Evolutionary conservation across 495 filamentous ascomycete species (phyloP).

Genomic region (Haplographium delicatum): DNA sequence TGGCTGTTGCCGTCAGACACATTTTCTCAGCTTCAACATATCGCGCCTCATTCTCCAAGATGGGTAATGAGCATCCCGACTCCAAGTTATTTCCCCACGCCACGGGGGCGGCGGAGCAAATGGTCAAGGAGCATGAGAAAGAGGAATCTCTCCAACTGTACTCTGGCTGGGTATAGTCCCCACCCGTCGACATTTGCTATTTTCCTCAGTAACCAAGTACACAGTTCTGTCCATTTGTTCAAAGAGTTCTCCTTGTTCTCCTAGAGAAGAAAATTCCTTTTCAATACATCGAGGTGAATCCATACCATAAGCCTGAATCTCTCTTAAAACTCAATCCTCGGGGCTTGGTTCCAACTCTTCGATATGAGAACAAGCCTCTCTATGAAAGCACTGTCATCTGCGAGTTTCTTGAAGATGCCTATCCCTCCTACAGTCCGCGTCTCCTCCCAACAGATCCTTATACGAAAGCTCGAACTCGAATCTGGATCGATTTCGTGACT

Average conservation of each 20-base stretch:
- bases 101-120: conserved; percentile 43
- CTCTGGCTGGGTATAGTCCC: conserved; percentile 57
- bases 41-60: no score
- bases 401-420: conserved; percentile 67
- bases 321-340: conserved; percentile 64
- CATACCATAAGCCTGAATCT: conserved; percentile 59
- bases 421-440: conserved; percentile 28
- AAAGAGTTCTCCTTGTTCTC: conserved; percentile 61
- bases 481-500: conserved; percentile 66
- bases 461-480: conserved; percentile 49
- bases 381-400: conserved; percentile 64
- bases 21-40: no score
- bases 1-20: no score
- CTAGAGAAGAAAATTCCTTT: conserved; percentile 67
- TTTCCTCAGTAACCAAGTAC: no score
- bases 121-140: conserved; percentile 44
- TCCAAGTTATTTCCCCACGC: conserved; percentile 46
- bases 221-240: conserved; percentile 53
- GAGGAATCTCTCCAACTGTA: conserved; percentile 56
- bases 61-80: conserved; percentile 30
- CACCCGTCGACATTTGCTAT: not conserved
- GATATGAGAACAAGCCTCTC: conserved; percentile 46
- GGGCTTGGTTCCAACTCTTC: conserved; percentile 63
- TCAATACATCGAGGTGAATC: conserved; percentile 65
- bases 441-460: conserved; percentile 54